These are phyloP conservation scores for Metarhizium anisopliae DNA, from an alignment of 2,329 filamentous ascomycete species.

Conservation along the genomic window DNA sequence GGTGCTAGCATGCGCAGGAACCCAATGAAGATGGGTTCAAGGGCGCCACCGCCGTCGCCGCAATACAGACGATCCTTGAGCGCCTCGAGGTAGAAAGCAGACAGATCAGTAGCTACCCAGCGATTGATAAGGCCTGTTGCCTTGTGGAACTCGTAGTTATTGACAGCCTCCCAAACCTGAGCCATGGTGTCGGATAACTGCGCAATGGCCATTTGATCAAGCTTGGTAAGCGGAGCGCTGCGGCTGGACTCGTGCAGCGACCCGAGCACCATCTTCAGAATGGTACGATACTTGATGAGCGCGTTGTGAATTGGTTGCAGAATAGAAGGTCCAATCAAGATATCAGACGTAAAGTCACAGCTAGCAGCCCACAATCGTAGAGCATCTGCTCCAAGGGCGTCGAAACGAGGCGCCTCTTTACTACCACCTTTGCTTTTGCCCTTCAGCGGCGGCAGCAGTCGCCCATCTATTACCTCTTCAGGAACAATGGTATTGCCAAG, in stretches of 20 bases:
- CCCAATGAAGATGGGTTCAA: slow-evolving; percentile 60
- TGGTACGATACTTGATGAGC: slow-evolving; percentile 80
- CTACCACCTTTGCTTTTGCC: slow-evolving; percentile 39
- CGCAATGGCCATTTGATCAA: slow-evolving; percentile 68
- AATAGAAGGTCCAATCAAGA: slow-evolving; percentile 70
- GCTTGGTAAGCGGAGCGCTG: slow-evolving; percentile 41
- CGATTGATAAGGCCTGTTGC: slow-evolving; percentile 64
- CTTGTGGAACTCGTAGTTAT: slow-evolving; percentile 74
- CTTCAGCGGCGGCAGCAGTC: slow-evolving; percentile 62
- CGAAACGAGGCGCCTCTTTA: slow-evolving; percentile 33
- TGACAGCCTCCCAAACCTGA: slow-evolving; percentile 56
- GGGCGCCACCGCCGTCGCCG: slow-evolving; percentile 55
- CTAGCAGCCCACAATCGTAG: slow-evolving; percentile 86
- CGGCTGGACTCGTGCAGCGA: slow-evolving; percentile 51
- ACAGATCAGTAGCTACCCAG: slow-evolving; percentile 77
- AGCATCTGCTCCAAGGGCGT: slow-evolving; percentile 76
- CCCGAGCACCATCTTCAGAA: slow-evolving; percentile 83
- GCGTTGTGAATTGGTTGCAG: slow-evolving; percentile 67
- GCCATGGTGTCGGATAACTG: slow-evolving; percentile 60
- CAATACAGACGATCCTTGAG: slow-evolving; percentile 91
- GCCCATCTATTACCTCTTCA: slow-evolving; percentile 75
- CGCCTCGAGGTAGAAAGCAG: slow-evolving; percentile 87
- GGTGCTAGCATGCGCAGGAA: slow-evolving; percentile 73
- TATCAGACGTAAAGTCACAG: slow-evolving; percentile 84
- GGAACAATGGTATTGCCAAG: slow-evolving; percentile 82